Conservation (phyloP, 129 eudicot species). For the Escallonia rubra region DNA sequence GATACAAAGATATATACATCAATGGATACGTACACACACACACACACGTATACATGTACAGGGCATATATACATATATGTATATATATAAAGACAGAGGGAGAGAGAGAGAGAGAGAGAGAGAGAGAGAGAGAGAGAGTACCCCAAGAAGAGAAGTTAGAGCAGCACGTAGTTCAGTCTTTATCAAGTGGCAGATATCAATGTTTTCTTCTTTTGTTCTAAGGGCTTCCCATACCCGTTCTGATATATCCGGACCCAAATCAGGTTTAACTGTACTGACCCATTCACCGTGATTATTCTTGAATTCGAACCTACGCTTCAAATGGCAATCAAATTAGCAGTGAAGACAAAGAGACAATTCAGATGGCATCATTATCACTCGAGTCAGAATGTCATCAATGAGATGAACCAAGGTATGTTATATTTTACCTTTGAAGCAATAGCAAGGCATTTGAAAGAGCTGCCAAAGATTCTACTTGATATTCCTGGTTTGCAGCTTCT, state of each 20-base stretch:
- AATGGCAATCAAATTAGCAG: not conserved
- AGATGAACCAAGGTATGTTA: no score
- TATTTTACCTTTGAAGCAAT: slow-evolving; percentile 59
- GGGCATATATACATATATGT: no score
- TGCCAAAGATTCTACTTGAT: slow-evolving; percentile 53
- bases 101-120: not conserved
- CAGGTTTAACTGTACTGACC: slow-evolving; percentile 66
- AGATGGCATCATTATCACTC: not conserved
- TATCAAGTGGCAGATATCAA: slow-evolving; percentile 36
- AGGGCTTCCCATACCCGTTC: slow-evolving; percentile 78
- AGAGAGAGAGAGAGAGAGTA: slow-evolving; percentile 20
- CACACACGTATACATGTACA: no score
- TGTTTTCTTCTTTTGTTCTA: slow-evolving; percentile 42
- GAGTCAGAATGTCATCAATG: not conserved
- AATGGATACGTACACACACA: no score
- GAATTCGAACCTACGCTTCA: slow-evolving; percentile 61
- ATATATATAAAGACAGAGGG: no score
- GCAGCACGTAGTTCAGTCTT: slow-evolving; percentile 60
- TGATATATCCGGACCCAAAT: slow-evolving; percentile 66
- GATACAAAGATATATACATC: no score
- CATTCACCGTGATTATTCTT: slow-evolving; percentile 92
- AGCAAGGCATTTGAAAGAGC: slow-evolving; percentile 84
- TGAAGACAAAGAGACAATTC: not conserved
- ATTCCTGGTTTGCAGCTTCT: slow-evolving; percentile 30
- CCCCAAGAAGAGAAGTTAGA: slow-evolving; percentile 68